A percentile compares a stretch with the other conserved stretches of the same genome.
phyloP scores from a whole-genome alignment of 371 early-diverging fungal genomes.

The Mucor sp. region DNA sequence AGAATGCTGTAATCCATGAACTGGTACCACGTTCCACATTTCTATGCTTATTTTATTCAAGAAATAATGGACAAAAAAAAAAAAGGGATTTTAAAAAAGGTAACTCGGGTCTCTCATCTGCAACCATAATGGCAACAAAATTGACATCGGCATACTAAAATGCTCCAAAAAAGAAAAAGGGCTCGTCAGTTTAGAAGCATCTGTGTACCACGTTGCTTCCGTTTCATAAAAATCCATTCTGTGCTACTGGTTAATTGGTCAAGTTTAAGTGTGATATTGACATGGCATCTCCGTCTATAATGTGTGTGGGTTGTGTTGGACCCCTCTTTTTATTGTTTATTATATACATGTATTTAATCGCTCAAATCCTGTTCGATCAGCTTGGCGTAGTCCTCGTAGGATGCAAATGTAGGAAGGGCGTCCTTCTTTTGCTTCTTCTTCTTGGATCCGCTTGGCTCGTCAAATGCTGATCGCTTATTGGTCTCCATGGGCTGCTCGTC shows the following conservation, averaged over 20 bases:
- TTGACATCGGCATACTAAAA: slow-evolving; percentile 3
- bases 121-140: not conserved
- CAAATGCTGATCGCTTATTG: slow-evolving; percentile 27
- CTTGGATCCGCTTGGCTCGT: slow-evolving; percentile 25
- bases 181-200: not conserved
- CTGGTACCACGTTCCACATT: slow-evolving; percentile 6
- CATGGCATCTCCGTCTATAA: not conserved
- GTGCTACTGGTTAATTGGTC: slow-evolving; percentile 2
- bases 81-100: not conserved
- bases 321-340: not conserved
- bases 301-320: not conserved
- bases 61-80: not conserved
- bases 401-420: slow-evolving; percentile 70
- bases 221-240: slow-evolving; percentile 14
- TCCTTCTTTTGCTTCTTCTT: slow-evolving; percentile 54
- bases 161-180: not conserved
- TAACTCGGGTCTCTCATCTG: not conserved
- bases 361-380: slow-evolving; percentile 32
- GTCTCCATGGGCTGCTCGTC: slow-evolving; percentile 21
- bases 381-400: slow-evolving; percentile 73
- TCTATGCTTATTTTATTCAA: not conserved
- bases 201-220: slow-evolving; percentile 6
- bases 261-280: slow-evolving; percentile 7
- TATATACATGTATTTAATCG: slow-evolving; percentile 10
- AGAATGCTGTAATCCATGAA: slow-evolving; percentile 5